Percentiles rank a stretch among this genome's conserved stretches.
These are phyloP conservation scores for Rhizopogon vesiculosus DNA, from an alignment of 768 basidiomycete genomes.

Conservation along the genomic window DNA sequence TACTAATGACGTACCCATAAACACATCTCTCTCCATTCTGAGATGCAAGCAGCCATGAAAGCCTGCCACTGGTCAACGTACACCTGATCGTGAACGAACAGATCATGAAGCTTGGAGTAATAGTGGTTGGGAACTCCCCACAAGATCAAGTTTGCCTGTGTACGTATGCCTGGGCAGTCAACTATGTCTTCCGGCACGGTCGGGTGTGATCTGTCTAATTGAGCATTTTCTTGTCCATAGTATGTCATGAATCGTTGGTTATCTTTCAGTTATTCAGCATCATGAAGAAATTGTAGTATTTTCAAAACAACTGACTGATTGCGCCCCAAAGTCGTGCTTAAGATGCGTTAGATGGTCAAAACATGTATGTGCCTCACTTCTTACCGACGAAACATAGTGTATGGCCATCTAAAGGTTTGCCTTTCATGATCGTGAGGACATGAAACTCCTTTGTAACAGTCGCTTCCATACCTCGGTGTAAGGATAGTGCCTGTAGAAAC, in stretches of 20 bases:
- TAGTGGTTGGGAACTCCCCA: slow-evolving; percentile 38
- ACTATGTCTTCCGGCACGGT: slow-evolving; percentile 36
- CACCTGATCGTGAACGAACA: slow-evolving; percentile 47
- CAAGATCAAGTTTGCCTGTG: slow-evolving; percentile 31
- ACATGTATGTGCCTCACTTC: slow-evolving; percentile 2
- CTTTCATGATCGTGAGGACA: slow-evolving; percentile 9
- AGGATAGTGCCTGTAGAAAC: slow-evolving; percentile 39
- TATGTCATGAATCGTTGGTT: slow-evolving; percentile 44
- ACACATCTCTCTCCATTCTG: slow-evolving; percentile 40
- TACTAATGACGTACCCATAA: slow-evolving; percentile 25
- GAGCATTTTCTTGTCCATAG: slow-evolving; percentile 46
- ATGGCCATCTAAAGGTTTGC: slow-evolving; percentile 31
- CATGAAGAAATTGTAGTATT: not conserved
- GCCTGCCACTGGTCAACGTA: slow-evolving; percentile 43
- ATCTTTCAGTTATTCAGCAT: slow-evolving; percentile 24
- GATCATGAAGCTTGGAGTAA: slow-evolving; percentile 32
- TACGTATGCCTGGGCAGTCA: slow-evolving; percentile 26
- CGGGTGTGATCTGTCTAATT: slow-evolving; percentile 41
- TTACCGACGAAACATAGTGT: slow-evolving; percentile 33
- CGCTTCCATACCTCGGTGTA: slow-evolving; percentile 30
- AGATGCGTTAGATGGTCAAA: not conserved
- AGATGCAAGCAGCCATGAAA: slow-evolving; percentile 35
- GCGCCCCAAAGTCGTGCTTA: slow-evolving; percentile 40
- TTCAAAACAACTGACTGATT: slow-evolving; percentile 29
- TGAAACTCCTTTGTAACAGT: not conserved